Base-by-base conservation (phyloP, 2,329 filamentous ascomycete genomes). In the Graphiopsis chlorocephala region DNA sequence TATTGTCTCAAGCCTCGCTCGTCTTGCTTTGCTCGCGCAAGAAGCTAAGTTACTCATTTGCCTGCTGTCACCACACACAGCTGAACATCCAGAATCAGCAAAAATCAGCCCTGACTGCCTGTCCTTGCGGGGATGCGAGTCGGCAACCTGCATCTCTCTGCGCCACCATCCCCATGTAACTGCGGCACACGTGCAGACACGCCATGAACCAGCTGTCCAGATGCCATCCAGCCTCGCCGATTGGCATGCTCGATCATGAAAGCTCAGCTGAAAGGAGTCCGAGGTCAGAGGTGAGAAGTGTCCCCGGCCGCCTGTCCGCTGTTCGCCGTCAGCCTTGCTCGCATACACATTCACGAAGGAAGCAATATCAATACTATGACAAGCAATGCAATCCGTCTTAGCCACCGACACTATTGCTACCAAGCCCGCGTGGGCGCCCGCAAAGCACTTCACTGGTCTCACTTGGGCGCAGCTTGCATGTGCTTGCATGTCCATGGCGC, bases 401-500 rank as follows among this genome's bases (percentile, higher is more conserved):
- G 55, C 55, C 20, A 58, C 6, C 31, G 55, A 5, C 10, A 58
- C 57, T 50, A 60, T 48, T 50, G 57, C 31, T 60, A 48, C 26
- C 57, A 60, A 60, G 57, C 17, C 56, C 17, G 45, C 17, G 38
- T 42, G 38, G 38, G 38, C 38, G 38, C 38, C n/a, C 26, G 45
- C 28, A 61, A 50, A 50, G 58, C 58, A 61, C 23, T 48, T 20
- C 58, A 61, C 58, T 61, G 58, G 58, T 28, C 45, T 28, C 42
- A 45, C 58, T 61, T 61, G 29, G 58, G 42, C 58, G 31, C 31
- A 26, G 56, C 56, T 59, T 59, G 56, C 56, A 59, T 59, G 48
- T 62, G 60, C 60, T 62, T 61, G 45, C 58, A 61, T 60, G 38
- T 48, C 57, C 57, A 33, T 60, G 26, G 57, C 58, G 58, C 58